Conservation (phyloP, 257 asterid species). For the Linaria vulgaris region DNA sequence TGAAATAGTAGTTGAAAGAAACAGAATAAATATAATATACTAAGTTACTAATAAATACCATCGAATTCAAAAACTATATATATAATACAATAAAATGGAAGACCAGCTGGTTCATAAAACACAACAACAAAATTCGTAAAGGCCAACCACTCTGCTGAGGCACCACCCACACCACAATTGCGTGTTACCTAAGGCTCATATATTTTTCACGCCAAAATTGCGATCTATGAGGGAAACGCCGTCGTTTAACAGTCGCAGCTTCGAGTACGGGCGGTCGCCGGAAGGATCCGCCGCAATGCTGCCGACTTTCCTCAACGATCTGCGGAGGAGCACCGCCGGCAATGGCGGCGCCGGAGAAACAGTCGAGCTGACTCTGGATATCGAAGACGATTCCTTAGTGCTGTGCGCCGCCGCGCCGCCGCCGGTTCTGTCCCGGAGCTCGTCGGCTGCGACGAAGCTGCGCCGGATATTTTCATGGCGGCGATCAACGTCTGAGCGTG, state of each 20-base stretch:
- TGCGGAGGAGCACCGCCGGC: slow-evolving; percentile 31
- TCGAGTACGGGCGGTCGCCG: slow-evolving; percentile 38
- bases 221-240: too few species aligned
- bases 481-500: slow-evolving; percentile 34
- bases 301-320: slow-evolving; percentile 71
- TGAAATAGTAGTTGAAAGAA: too few species aligned
- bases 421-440: slow-evolving; percentile 42
- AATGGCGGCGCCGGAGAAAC: slow-evolving; percentile 45
- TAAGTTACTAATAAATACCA: too few species aligned
- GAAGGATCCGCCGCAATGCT: slow-evolving; percentile 81
- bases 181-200: too few species aligned
- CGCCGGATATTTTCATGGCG: slow-evolving; percentile 71
- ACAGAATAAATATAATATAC: too few species aligned
- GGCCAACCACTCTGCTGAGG: too few species aligned
- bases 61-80: too few species aligned
- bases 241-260: slow-evolving; percentile 27
- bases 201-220: too few species aligned
- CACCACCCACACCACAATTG: too few species aligned
- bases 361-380: slow-evolving; percentile 78
- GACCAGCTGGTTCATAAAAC: too few species aligned
- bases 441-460: slow-evolving; percentile 57
- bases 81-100: too few species aligned
- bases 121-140: too few species aligned
- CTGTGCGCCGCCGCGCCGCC: slow-evolving; percentile 37
- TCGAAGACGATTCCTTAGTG: slow-evolving; percentile 56